A percentile compares a stretch with the other conserved stretches of the same genome.
phyloP scores from a whole-genome alignment of 2,329 filamentous ascomycete species.

The Colletotrichum cordylinicola region DNA sequence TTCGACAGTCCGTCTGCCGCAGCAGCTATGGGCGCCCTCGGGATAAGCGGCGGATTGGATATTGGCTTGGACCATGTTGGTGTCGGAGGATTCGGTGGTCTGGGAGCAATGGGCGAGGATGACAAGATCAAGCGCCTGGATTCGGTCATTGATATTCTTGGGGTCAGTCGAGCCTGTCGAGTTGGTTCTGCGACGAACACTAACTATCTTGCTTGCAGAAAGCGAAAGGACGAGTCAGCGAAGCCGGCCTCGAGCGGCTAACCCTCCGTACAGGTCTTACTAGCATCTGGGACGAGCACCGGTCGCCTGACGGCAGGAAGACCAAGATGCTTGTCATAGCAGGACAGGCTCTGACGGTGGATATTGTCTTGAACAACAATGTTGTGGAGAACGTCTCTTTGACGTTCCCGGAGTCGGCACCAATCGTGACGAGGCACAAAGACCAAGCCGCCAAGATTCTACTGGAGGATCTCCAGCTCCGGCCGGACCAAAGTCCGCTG shows the following conservation, averaged over 20 bases:
- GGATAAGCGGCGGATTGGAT: constrained; percentile 56
- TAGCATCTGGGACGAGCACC: constrained; percentile 62
- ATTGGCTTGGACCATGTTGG: constrained; percentile 58
- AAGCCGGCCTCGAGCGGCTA: constrained; percentile 76
- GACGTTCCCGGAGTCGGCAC: constrained; percentile 64
- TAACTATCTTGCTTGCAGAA: neutral
- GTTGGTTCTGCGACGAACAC: constrained; percentile 30
- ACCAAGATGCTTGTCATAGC: constrained; percentile 65
- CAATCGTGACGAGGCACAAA: constrained; percentile 64
- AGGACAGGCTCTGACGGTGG: constrained; percentile 64
- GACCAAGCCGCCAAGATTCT: constrained; percentile 70
- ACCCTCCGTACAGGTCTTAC: constrained; percentile 72
- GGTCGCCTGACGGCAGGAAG: constrained; percentile 51
- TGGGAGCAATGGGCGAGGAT: constrained; percentile 52
- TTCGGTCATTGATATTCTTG: constrained; percentile 53
- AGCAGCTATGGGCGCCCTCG: constrained; percentile 63
- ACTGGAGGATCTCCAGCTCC: constrained; percentile 66
- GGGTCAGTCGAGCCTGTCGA: constrained; percentile 44
- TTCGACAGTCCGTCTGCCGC: constrained; percentile 71
- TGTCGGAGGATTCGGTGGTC: constrained; percentile 47
- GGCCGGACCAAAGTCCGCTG: constrained; percentile 65
- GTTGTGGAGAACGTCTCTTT: constrained; percentile 68
- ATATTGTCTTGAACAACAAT: constrained; percentile 67
- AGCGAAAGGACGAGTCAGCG: constrained; percentile 69
- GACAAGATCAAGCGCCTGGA: constrained; percentile 62